Base-by-base conservation (phyloP, 1,284 basidiomycete species). In the Heterobasidion parviporum region DNA sequence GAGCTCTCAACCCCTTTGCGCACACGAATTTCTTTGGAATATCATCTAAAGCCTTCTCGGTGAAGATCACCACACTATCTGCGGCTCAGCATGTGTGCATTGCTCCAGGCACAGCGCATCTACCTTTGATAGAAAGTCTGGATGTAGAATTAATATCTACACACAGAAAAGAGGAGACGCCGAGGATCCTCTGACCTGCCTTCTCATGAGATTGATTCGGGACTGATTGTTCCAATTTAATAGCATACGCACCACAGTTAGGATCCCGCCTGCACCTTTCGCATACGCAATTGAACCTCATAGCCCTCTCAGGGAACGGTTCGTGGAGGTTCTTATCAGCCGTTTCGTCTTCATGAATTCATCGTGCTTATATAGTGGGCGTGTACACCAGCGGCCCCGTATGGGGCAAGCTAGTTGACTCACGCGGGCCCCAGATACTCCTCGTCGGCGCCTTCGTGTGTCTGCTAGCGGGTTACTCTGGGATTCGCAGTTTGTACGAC, bases 171-270 rank as follows among this genome's bases (percentile, higher is more conserved):
- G 32, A 32, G 56, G 49, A 51, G 15, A 14, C 35, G 16, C 41
- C 20, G 18, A 2, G 50, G 15, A n/a, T 45, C 7, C 20, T 33
- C 32, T 20, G 15, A 33, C 14, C 26, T 44, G 26, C 36, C 48
- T 59, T 50, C 26, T 35, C 14, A 14, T 8, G 38, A 46, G 35
- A 3, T 34, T 10, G 15, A 35, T 53, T 35, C 32, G 51, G 18
- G 26, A 26, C 36, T 48, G 52, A 46, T 18, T 32, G 8, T 32
- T 45, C 54, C 18, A 57, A 58, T 53, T 32, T 51, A 55, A 20
- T 65, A 87, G 91, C 87, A 2, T 94, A 92, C 66, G 83, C 85
- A 0, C 90, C 91, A 0, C 90, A 92, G 66, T 74, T 94, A 3
- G 87, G 84, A 1, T 70, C 81, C 14, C 78, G 81, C 43, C 76